Evolutionary conservation across 768 basidiomycete genomes (phyloP).

Genomic region (Coprinopsis cinerea): DNA sequence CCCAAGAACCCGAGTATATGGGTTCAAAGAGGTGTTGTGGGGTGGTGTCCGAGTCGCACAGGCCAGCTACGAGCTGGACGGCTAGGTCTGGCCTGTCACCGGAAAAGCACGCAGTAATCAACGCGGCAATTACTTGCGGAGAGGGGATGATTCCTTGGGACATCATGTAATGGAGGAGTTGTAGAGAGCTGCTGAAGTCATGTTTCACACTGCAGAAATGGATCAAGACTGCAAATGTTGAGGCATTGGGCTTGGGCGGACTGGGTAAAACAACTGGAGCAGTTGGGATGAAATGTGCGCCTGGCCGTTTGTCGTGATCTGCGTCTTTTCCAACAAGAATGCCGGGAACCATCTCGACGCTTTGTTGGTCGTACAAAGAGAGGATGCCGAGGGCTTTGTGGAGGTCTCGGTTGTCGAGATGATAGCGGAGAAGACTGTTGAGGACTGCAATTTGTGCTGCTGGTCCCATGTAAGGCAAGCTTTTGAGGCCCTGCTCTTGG

Average conservation of each 20-base stretch:
- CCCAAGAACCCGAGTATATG: conserved; percentile 3
- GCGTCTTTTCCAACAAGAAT: conserved; percentile 13
- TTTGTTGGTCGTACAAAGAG: conserved; percentile 35
- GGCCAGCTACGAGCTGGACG: conserved; percentile 41
- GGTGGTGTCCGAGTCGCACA: conserved; percentile 30
- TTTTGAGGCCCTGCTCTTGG: conserved; percentile 43
- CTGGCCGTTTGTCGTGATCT: background rate
- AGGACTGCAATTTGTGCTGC: conserved; percentile 46
- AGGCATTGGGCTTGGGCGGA: conserved; percentile 39
- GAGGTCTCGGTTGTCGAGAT: conserved; percentile 51
- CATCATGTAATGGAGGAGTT: conserved; percentile 44
- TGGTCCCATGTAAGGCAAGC: conserved; percentile 35
- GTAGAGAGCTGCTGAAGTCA: conserved; percentile 39
- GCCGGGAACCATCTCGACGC: conserved; percentile 20
- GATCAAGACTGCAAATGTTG: conserved; percentile 61
- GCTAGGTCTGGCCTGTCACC: conserved; percentile 44
- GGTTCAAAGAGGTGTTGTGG: conserved; percentile 23
- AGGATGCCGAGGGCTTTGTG: conserved; percentile 41
- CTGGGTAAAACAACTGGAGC: conserved; percentile 1
- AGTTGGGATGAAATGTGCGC: background rate
- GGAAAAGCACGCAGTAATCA: conserved; percentile 52
- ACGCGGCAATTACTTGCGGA: conserved; percentile 40
- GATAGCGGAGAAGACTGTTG: conserved; percentile 63
- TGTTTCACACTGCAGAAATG: conserved; percentile 41
- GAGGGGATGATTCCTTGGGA: conserved; percentile 38